phyloP scores from a whole-genome alignment of 2,329 filamentous ascomycete species.

The Verticillium nonalfalfae region DNA sequence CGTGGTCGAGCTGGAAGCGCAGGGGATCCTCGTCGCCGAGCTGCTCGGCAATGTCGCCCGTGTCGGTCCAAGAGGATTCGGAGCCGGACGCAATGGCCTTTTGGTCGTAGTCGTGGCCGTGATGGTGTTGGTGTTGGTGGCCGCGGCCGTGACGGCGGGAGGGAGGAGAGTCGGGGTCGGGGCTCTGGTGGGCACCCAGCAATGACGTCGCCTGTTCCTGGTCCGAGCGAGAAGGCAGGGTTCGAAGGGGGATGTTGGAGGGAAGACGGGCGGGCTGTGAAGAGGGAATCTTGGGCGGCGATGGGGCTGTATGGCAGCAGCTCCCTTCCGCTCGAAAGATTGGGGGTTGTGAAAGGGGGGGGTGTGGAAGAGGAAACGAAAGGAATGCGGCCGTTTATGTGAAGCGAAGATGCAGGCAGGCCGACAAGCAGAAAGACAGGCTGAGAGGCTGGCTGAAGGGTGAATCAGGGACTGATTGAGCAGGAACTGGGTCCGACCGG shows the following conservation, averaged over 20 bases:
- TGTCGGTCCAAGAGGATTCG: conserved; percentile 81
- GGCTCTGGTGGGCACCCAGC: conserved; percentile 30
- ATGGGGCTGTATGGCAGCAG: conserved; percentile 73
- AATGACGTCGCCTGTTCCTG: conserved; percentile 37
- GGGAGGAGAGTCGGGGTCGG: conserved; percentile 20
- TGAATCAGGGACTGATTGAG: not conserved
- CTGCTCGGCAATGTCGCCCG: conserved; percentile 91
- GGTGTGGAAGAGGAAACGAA: conserved; percentile 14
- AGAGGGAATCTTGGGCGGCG: conserved; percentile 79
- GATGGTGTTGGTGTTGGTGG: conserved; percentile 21
- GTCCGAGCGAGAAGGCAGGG: conserved; percentile 44
- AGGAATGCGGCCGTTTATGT: conserved; percentile 23
- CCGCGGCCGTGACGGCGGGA: conserved; percentile 23
- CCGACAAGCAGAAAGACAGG: not conserved
- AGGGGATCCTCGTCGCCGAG: conserved; percentile 79
- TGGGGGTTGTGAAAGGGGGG: conserved; percentile 15
- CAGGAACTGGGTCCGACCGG: not conserved
- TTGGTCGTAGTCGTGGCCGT: conserved; percentile 34
- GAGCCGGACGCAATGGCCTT: conserved; percentile 47
- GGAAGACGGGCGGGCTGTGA: conserved; percentile 60
- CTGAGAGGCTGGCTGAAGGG: not conserved
- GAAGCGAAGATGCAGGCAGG: not conserved
- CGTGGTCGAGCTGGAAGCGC: conserved; percentile 60
- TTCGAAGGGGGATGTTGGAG: conserved; percentile 84
- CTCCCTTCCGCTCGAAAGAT: conserved; percentile 50